A percentile compares a stretch with the other conserved stretches of the same genome.
Conservation (phyloP, 805 yeast species). For the Saturnispora ahearnii region DNA sequence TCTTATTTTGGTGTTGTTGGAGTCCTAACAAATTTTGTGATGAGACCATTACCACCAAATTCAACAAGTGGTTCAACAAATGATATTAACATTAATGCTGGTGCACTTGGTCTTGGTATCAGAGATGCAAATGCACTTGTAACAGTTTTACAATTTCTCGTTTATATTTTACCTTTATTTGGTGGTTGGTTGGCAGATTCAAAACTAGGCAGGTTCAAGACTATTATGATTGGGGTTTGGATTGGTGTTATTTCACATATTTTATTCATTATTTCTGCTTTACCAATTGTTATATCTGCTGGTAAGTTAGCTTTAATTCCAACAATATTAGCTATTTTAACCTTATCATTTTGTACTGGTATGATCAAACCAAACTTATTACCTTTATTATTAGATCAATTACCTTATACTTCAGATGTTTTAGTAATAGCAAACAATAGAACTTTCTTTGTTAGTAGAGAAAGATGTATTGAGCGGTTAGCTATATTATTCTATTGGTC, state of each 20-base stretch:
- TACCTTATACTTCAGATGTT: conserved; percentile 33
- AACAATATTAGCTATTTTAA: conserved; percentile 32
- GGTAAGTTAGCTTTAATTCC: conserved; percentile 34
- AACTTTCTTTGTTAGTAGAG: conserved; percentile 30
- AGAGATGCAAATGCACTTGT: conserved; percentile 40
- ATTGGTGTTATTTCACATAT: conserved; percentile 40
- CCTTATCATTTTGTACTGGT: conserved; percentile 43
- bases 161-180: conserved; percentile 40
- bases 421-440: too few species aligned
- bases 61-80: conserved; percentile 38
- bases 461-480: conserved; percentile 32
- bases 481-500: conserved; percentile 45
- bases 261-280: conserved; percentile 40
- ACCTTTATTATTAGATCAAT: conserved; percentile 50
- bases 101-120: conserved; percentile 42
- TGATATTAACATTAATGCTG: conserved; percentile 29
- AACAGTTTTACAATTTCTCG: conserved; percentile 37
- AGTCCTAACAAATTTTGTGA: conserved; percentile 39
- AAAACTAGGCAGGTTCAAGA: conserved; percentile 36
- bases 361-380: conserved; percentile 46
- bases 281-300: conserved; percentile 35
- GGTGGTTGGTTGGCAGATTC: conserved; percentile 49
- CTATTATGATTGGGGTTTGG: conserved; percentile 42
- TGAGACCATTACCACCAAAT: conserved; percentile 41
- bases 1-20: conserved; percentile 42